These are phyloP conservation scores for Xanthoceras sorbifolium DNA, from an alignment of 345 rosid genomes.

Conservation along the genomic window DNA sequence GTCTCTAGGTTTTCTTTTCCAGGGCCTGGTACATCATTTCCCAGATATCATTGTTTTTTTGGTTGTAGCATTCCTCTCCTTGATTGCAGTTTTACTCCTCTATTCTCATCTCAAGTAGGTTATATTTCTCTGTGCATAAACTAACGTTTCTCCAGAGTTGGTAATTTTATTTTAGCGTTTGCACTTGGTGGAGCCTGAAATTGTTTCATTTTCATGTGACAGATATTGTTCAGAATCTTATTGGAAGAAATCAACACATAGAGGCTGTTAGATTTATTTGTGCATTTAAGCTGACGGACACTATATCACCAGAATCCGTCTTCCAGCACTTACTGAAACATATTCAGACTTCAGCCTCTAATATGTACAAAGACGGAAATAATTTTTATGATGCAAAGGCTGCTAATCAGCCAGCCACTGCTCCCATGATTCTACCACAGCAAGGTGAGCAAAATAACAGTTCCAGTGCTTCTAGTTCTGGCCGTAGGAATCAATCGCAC, in stretches of 20 bases:
- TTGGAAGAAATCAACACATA: conserved; percentile 22
- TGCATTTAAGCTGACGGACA: conserved; percentile 33
- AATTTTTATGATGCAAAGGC: conserved; percentile 26
- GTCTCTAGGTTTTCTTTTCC: not conserved
- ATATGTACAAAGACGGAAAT: not conserved
- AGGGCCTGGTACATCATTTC: not conserved
- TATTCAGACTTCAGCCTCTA: not conserved
- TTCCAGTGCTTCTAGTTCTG: too few species aligned
- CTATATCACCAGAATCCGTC: conserved; percentile 28
- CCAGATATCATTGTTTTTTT: not conserved
- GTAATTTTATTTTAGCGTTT: not conserved
- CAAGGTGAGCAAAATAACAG: too few species aligned
- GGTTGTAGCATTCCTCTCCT: not conserved
- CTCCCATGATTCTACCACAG: not conserved
- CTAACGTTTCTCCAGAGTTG: not conserved
- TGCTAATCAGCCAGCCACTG: too few species aligned
- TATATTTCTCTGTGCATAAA: not conserved
- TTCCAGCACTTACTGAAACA: not conserved
- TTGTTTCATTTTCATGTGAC: conserved; percentile 5
- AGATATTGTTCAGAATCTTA: conserved; percentile 37
- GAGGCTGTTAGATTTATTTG: conserved; percentile 37
- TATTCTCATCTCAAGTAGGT: too few species aligned
- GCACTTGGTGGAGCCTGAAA: not conserved
- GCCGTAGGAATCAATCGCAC: not conserved
- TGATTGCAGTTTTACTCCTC: too few species aligned